Base-by-base conservation (phyloP, 352 stramenopile genomes). In the Globisporangium cystogenes region DNA sequence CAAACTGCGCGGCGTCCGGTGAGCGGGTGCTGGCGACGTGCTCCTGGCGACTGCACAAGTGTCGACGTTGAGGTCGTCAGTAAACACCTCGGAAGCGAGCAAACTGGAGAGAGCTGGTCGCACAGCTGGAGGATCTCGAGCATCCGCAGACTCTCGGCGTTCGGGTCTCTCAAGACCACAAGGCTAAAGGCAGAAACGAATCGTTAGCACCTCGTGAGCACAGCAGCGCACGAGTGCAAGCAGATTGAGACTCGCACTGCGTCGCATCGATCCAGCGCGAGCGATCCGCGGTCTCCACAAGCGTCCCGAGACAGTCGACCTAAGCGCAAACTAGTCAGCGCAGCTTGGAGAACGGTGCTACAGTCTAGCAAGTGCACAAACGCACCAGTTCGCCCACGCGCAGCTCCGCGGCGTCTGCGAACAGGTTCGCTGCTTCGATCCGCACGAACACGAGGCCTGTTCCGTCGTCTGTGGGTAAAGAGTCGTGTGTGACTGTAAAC, bases 41-140 rank as follows among this genome's bases (percentile, higher is more conserved):
- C 15, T 41, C 43, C 15, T 43, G 43, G 21, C 33, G 51, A 7
- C 31, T 41, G 20, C 18, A 37, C 11, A n/a, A 16, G 16, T 27
- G 26, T 2, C n/a, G n/a, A 18, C 12, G 24, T 21, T 27, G 21
- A 14, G 10, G 20, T 27, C 40, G 20, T 8, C 3, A n/a, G 21
- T 7, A 21, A 24, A 15, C n/a, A 4, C 4, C 10, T 44, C 39
- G 4, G 12, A 26, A 2, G 21, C 4, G 10, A 15, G 40, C 2
- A 11, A 26, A 27, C n/a, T 18, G 3, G 11, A 45, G 26, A 40
- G 20, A 21, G 12, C n/a, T n/a, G 20, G 4, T 65, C 73, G 12
- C 70, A 89, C 78, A 86, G 40, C 16, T 76, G 59, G 35, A 89
- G 57, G 39, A 72, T 70, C 45, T 89, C 71, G 35, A 89, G 70